Percentiles rank a stretch among this genome's conserved stretches.
Conservation (phyloP, 805 yeast genomes). For the Candida koratica region DNA sequence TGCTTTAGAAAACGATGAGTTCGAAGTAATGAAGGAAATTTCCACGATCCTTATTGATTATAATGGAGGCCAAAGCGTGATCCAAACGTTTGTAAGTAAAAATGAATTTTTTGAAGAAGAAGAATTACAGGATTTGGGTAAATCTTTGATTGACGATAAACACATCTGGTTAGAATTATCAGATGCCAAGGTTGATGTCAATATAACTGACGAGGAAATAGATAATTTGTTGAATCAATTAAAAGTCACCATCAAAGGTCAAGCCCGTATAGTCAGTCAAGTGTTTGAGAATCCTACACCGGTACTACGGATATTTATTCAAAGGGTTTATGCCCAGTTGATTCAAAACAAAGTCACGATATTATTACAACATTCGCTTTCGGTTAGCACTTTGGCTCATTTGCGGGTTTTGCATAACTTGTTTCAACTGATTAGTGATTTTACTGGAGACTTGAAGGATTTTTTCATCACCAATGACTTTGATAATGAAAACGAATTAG, state of each 20-base stretch:
- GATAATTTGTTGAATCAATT: constrained; percentile 49
- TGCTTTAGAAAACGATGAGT: constrained; percentile 68
- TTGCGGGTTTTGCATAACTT: constrained; percentile 69
- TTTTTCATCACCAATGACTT: constrained; percentile 48
- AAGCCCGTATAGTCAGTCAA: constrained; percentile 66
- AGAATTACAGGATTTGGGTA: constrained; percentile 28
- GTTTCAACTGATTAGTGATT: constrained; percentile 54
- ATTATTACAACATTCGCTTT: constrained; percentile 58
- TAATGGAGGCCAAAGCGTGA: constrained; percentile 81
- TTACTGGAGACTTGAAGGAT: constrained; percentile 62
- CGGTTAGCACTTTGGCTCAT: constrained; percentile 64
- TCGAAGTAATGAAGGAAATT: constrained; percentile 66
- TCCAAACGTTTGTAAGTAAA: constrained; percentile 76
- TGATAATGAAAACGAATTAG: constrained; percentile 44
- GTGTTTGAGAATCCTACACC: constrained; percentile 70
- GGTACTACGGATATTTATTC: constrained; percentile 67
- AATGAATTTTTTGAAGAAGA: constrained; percentile 59
- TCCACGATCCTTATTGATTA: constrained; percentile 73
- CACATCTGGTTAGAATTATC: constrained; percentile 55
- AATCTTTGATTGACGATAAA: constrained; percentile 30
- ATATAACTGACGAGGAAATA: constrained; percentile 50
- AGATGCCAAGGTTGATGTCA: constrained; percentile 52
- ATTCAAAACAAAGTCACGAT: constrained; percentile 53
- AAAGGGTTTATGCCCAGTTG: constrained; percentile 73
- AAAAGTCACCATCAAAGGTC: constrained; percentile 58